Conservation (phyloP, 805 yeast genomes). For the Pichia kluyveri region DNA sequence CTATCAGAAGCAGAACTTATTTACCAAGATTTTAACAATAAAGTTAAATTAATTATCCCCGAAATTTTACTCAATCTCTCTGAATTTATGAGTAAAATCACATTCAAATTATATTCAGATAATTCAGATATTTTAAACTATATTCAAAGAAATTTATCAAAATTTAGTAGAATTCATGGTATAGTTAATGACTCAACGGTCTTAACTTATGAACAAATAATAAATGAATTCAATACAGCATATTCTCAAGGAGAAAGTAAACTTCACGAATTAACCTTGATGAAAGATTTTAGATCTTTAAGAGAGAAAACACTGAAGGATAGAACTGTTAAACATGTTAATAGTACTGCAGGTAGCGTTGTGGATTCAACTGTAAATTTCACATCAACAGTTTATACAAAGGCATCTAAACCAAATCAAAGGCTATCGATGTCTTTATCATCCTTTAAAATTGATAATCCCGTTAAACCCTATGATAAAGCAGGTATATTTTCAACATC, state of each 20-base stretch:
- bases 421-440: slow-evolving; percentile 14
- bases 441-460: slow-evolving; percentile 25
- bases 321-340: slow-evolving; percentile 19
- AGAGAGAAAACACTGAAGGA: slow-evolving; percentile 29
- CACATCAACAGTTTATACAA: slow-evolving; percentile 24
- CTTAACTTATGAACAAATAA: slow-evolving; percentile 26
- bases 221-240: slow-evolving; percentile 30
- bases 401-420: slow-evolving; percentile 25
- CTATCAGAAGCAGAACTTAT: slow-evolving; percentile 24
- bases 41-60: slow-evolving; percentile 35
- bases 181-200: slow-evolving; percentile 8
- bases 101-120: slow-evolving; percentile 30
- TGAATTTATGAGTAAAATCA: slow-evolving; percentile 38
- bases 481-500: slow-evolving; percentile 26
- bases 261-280: slow-evolving; percentile 30
- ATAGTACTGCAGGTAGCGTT: slow-evolving; percentile 19
- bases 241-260: slow-evolving; percentile 29
- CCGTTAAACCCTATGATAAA: slow-evolving; percentile 25
- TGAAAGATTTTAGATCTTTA: slow-evolving; percentile 29
- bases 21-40: slow-evolving; percentile 31
- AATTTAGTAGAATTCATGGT: slow-evolving; percentile 27
- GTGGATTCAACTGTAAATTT: slow-evolving; percentile 22
- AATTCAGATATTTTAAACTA: slow-evolving; percentile 28
- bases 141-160: slow-evolving; percentile 23
- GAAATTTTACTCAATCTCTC: slow-evolving; percentile 36